Evolutionary conservation across 2,329 filamentous ascomycete species (phyloP), one percentile per base, ranked within the genome.

Genomic region (Clonostachys sp.): DNA sequence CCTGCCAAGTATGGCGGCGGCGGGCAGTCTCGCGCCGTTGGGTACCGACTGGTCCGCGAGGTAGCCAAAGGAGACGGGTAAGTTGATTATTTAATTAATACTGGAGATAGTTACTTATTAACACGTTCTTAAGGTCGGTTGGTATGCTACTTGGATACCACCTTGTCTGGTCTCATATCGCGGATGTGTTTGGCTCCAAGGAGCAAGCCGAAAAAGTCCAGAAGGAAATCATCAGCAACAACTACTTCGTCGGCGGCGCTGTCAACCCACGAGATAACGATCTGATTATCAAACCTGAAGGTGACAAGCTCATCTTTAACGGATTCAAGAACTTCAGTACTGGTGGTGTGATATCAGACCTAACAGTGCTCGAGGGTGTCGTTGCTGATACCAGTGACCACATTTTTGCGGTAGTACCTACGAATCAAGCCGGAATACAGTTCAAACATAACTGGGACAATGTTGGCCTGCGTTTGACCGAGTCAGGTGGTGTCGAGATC

Each of bases 301-400:
- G 76, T 2, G 75, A 81, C 5, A 64, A 73, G 3, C 60, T 86
- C 13, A 59, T 82, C 3, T 86, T 83, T 61, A 77, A 78, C 49
- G 81, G 83, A 2, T 73, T 71, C 61, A 87, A 87, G 61, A 71
- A 78, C 62, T 86, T 86, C 69, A 86, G 83, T 57, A 87, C 83
- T 0, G 83, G 83, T 1, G 83, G 82, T 24, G 81, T 84, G 0
- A 71, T 87, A 3, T 84, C 81, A 0, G 83, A 87, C 49, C 63
- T 86, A 17, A 85, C 81, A 0, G 80, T 86, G 0, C 71, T 87
- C 0, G 83, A 87, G 55, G 83, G 83, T 17, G 76, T 81, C 1
- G 65, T 75, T n/a, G 73, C 78, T 6, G 76, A 71, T 16, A 83
- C 80, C 0, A 68, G 73, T 5, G 68, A 81, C 46, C 82, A 86